Base-by-base conservation (phyloP, 352 stramenopile genomes). In the Pythium oligandrum region DNA sequence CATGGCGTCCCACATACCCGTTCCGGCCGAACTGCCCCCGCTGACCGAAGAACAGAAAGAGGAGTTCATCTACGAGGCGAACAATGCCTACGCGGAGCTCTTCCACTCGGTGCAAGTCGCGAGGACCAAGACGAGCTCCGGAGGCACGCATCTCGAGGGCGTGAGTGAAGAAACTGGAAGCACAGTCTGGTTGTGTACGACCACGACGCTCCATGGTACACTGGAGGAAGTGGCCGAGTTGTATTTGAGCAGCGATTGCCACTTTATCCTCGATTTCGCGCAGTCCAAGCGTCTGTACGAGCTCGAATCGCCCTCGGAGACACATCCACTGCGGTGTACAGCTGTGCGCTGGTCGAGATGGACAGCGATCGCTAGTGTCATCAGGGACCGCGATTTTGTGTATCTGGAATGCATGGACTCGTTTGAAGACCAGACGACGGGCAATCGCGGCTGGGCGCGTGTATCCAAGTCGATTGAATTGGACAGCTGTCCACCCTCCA, bases 361-460 rank as follows among this genome's bases (percentile, higher is more conserved):
- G 70, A 84, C 82, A 44, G 61, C 66, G 9, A 73, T 74, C 35
- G 71, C 66, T 33, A 78, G 58, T 58, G 60, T 83, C 26, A 70
- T 83, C 37, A 62, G 67, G 26, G 69, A 76, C 44, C 68, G 75
- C 36, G 78, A 89, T 58, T 42, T 86, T 43, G 67, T 80, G 33
- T 81, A 75, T 46, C 45, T 86, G 39, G 78, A 89, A 53, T 75
- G 69, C 58, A 87, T 88, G 75, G 70, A 88, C 55, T 67, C 70
- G 53, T 91, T 89, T 55, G 61, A 76, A 33, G 78, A 89, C 57
- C 66, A 57, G 34, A 73, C 68, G 48, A 76, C 70, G 8, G 78
- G 76, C 5, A 64, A 68, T 43, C 77, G 75, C 17, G 76, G 81
- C 37, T 91, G 81, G 81, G 78, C 78, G 6, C 76, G 81, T 2